A percentile compares a stretch with the other conserved stretches of the same genome.
Conservation (phyloP, 306 rosid species). For the Cicer pinnatifidum region DNA sequence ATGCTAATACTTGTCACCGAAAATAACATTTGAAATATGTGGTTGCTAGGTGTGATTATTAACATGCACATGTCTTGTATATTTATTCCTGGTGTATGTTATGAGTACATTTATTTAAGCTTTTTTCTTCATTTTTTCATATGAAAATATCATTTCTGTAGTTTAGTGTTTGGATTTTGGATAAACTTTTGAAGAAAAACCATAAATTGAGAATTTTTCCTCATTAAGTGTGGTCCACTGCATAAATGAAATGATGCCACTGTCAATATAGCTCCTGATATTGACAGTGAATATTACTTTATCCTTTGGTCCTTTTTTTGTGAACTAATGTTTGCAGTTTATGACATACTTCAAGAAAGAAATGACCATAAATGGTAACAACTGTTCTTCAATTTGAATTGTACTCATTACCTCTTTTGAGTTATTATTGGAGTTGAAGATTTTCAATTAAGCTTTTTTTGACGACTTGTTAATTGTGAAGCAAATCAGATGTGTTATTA, state of each 20-base stretch:
- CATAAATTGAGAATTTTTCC: neutral
- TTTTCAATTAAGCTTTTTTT: conserved; percentile 4
- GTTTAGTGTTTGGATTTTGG: neutral
- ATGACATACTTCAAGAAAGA: conserved; percentile 22
- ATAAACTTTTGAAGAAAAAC: conserved; percentile 9
- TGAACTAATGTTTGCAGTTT: conserved; percentile 10
- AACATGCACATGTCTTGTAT: conserved; percentile 23
- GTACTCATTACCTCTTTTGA: conserved; percentile 11
- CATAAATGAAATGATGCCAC: neutral
- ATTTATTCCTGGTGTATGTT: neutral
- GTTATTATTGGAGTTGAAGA: conserved; percentile 1
- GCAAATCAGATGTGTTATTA: conserved; percentile 20
- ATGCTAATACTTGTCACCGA: conserved; percentile 8
- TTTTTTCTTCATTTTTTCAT: neutral
- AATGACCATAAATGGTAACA: conserved; percentile 6
- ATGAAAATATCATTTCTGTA: neutral
- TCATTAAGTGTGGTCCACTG: neutral
- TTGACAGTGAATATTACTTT: neutral
- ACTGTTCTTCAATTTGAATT: conserved; percentile 32
- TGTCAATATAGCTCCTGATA: conserved; percentile 11
- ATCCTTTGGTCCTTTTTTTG: conserved; percentile 4
- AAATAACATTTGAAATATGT: conserved; percentile 7
- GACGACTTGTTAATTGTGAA: conserved; percentile 13
- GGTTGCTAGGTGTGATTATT: neutral
- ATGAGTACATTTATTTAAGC: neutral